Conservation (phyloP, 164 flowering plant genomes). For the Echeveria elegans region DNA sequence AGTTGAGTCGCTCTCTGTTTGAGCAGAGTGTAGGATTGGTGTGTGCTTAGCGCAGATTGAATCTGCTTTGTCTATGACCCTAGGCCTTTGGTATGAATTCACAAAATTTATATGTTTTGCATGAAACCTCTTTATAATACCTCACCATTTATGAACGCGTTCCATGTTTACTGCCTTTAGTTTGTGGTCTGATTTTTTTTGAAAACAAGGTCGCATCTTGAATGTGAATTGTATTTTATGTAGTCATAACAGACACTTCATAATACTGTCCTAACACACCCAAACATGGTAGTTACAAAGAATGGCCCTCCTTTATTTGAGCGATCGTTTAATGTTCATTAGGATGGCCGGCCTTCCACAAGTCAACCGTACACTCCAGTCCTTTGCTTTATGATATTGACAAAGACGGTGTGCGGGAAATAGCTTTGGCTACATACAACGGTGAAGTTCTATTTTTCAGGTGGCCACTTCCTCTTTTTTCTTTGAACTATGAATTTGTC, state of each 20-base stretch:
- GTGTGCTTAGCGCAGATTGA: too few species aligned
- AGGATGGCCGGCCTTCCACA: conserved; percentile 99
- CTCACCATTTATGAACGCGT: background rate
- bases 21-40: too few species aligned
- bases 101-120: background rate
- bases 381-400: conserved; percentile 95
- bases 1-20: too few species aligned
- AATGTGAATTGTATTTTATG: too few species aligned
- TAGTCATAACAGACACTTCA: background rate
- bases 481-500: background rate
- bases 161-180: background rate
- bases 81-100: too few species aligned
- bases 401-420: conserved; percentile 96
- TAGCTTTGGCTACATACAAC: conserved; percentile 90
- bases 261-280: background rate
- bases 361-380: conserved; percentile 92
- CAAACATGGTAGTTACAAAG: background rate
- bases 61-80: too few species aligned
- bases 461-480: conserved; percentile 26
- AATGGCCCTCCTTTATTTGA: background rate
- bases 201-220: background rate
- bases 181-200: background rate
- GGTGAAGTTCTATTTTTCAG: conserved; percentile 98
- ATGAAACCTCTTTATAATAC: background rate
- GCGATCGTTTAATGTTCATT: background rate